Evolutionary conservation across 305 asterid genomes (phyloP).

Genomic region (Rubia peregrina): DNA sequence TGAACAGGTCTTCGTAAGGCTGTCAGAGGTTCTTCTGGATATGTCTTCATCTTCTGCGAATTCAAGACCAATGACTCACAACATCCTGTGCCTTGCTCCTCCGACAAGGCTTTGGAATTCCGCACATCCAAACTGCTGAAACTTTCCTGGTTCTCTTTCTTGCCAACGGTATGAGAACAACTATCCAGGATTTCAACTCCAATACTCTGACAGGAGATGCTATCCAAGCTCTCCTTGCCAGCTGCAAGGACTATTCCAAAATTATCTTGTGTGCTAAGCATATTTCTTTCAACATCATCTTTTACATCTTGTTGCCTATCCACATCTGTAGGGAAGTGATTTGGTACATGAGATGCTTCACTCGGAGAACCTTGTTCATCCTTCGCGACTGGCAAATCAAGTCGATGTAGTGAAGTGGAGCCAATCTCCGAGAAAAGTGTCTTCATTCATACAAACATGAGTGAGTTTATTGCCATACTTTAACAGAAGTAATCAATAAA

Average conservation of each 20-base stretch:
- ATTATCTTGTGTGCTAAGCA: conserved; percentile 29
- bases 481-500: not conserved
- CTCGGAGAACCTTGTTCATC: not conserved
- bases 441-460: conserved; percentile 30
- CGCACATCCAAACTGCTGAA: conserved; percentile 11
- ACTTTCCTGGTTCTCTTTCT: conserved; percentile 12
- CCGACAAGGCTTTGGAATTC: conserved; percentile 11
- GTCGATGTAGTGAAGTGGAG: conserved; percentile 27
- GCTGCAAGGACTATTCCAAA: conserved; percentile 21
- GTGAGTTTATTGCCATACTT: conserved; percentile 2
- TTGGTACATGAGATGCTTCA: conserved; percentile 43
- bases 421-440: conserved; percentile 58
- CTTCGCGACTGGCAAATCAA: conserved; percentile 21
- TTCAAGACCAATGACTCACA: conserved; percentile 19
- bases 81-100: conserved; percentile 13
- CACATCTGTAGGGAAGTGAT: conserved; percentile 31
- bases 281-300: conserved; percentile 27
- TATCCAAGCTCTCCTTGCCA: conserved; percentile 19
- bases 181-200: conserved; percentile 7
- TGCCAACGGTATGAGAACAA: conserved; percentile 15
- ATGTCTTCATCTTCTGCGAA: conserved; percentile 15
- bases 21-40: conserved; percentile 27
- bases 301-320: conserved; percentile 33
- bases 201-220: conserved; percentile 13
- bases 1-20: conserved; percentile 35